Conservation (phyloP, 352 stramenopile species). For the Thraustochytrium striatum region DNA sequence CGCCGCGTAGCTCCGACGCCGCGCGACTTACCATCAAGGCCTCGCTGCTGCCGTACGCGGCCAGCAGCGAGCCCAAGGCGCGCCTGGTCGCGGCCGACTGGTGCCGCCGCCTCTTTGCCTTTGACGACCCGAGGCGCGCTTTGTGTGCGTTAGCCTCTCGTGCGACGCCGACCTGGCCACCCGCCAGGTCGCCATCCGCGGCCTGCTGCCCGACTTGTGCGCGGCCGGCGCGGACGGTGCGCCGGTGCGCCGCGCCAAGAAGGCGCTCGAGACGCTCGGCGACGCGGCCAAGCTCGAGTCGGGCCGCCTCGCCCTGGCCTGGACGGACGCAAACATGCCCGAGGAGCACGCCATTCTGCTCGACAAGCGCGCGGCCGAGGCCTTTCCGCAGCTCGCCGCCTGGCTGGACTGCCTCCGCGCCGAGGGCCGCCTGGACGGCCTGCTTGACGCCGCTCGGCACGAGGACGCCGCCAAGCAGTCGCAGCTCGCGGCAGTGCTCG, state of each 20-base stretch:
- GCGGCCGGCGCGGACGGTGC: neutral
- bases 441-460: neutral
- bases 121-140: constrained; percentile 17
- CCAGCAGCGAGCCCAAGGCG: neutral
- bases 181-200: constrained; percentile 23
- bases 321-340: constrained; percentile 1
- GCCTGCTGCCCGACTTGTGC: constrained; percentile 25
- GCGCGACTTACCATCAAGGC: constrained; percentile 9
- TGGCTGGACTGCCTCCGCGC: neutral
- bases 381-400: neutral
- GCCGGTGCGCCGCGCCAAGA: no score
- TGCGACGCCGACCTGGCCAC: constrained; percentile 36
- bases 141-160: constrained; percentile 8
- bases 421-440: neutral
- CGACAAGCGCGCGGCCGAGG: neutral
- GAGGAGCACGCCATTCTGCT: constrained; percentile 35
- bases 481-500: constrained; percentile 23
- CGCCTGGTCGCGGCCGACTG: constrained; percentile 32
- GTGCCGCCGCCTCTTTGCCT: constrained; percentile 20
- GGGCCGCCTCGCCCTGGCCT: constrained; percentile 30
- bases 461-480: neutral
- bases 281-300: neutral
- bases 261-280: neutral
- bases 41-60: constrained; percentile 9
- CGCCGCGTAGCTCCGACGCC: neutral